These are phyloP conservation scores for Yueomyces sp. DNA, from an alignment of 805 yeast species.

Conservation along the genomic window DNA sequence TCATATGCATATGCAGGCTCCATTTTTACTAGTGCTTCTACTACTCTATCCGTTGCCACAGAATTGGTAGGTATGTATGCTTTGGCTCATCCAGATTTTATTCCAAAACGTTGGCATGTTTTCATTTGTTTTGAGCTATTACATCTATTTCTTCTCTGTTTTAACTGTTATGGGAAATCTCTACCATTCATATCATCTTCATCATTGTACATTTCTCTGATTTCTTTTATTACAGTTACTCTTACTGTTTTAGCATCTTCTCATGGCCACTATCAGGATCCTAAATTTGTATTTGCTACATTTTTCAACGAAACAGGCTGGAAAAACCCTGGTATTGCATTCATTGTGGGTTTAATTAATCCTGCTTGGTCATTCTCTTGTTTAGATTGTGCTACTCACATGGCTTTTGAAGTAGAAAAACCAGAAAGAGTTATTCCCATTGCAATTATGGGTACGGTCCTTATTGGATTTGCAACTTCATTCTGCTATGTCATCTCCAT, in stretches of 20 bases:
- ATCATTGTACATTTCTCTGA: slow-evolving; percentile 41
- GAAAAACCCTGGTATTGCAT: slow-evolving; percentile 45
- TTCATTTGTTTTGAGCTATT: slow-evolving; percentile 39
- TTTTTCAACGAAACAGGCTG: slow-evolving; percentile 53
- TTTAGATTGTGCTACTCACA: slow-evolving; percentile 58
- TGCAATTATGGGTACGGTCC: slow-evolving; percentile 52
- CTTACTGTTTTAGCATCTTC: slow-evolving; percentile 44
- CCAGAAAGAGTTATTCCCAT: slow-evolving; percentile 54
- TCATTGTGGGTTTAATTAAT: slow-evolving; percentile 52
- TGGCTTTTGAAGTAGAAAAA: slow-evolving; percentile 53
- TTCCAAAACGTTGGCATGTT: slow-evolving; percentile 41
- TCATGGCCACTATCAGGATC: slow-evolving; percentile 39
- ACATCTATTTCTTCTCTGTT: slow-evolving; percentile 33
- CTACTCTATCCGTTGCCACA: slow-evolving; percentile 43
- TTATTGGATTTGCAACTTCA: slow-evolving; percentile 55
- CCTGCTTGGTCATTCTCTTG: slow-evolving; percentile 65
- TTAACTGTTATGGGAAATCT: slow-evolving; percentile 42
- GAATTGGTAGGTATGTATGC: slow-evolving; percentile 40
- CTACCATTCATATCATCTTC: slow-evolving; percentile 38
- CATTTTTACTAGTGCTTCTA: slow-evolving; percentile 51
- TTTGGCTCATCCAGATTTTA: slow-evolving; percentile 21
- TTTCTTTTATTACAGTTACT: slow-evolving; percentile 43
- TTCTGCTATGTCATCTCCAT: slow-evolving; percentile 40
- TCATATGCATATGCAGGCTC: slow-evolving; percentile 55
- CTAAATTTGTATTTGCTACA: slow-evolving; percentile 45